Conservation (phyloP, 2,329 filamentous ascomycete species). For the Metarhizium guizhouense region DNA sequence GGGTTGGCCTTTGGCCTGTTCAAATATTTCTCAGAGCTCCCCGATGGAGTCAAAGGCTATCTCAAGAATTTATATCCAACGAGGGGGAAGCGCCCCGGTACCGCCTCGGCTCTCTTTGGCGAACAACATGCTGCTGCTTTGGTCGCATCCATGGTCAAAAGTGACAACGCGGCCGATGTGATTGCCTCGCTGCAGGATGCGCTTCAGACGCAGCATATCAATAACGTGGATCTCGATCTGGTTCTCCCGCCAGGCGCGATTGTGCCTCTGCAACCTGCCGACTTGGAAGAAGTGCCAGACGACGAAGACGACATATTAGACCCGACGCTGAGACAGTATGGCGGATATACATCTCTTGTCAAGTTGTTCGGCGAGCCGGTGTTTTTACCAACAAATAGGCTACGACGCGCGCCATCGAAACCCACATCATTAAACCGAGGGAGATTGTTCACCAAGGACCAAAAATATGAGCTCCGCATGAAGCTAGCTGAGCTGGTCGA, state of each 20-base stretch:
- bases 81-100: constrained; percentile 50
- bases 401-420: constrained; percentile 80
- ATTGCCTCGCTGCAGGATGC: constrained; percentile 66
- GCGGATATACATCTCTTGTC: constrained; percentile 66
- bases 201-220: constrained; percentile 71
- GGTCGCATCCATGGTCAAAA: constrained; percentile 72
- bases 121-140: constrained; percentile 91
- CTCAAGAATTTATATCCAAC: constrained; percentile 52
- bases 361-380: constrained; percentile 74
- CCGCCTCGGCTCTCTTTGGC: constrained; percentile 64
- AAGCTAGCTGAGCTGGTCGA: constrained; percentile 87
- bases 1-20: constrained; percentile 85
- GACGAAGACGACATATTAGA: constrained; percentile 59
- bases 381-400: constrained; percentile 76
- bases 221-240: constrained; percentile 80
- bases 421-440: constrained; percentile 71
- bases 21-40: constrained; percentile 89
- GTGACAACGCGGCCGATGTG: constrained; percentile 67
- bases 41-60: constrained; percentile 63
- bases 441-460: constrained; percentile 67
- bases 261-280: constrained; percentile 50
- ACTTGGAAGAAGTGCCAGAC: constrained; percentile 49
- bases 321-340: constrained; percentile 60
- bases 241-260: constrained; percentile 74
- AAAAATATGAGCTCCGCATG: constrained; percentile 76